A percentile compares a stretch with the other conserved stretches of the same genome.
phyloP scores from a whole-genome alignment of 2,329 filamentous ascomycete species.

The Exophiala sp. region DNA sequence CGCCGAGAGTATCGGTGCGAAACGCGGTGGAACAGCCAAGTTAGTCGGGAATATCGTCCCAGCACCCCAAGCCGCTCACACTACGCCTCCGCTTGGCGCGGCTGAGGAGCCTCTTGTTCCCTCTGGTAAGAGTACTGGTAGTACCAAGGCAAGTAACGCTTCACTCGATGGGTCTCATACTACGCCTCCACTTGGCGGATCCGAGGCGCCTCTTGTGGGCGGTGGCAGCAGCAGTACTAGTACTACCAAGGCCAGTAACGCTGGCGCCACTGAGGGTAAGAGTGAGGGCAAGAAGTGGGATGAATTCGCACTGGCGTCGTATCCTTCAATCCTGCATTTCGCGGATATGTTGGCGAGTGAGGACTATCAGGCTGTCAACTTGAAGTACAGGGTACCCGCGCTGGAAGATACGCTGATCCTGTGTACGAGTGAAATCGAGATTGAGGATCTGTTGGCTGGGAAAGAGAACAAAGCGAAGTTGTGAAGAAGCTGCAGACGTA shows the following conservation, averaged over 20 bases:
- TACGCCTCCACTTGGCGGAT: not conserved
- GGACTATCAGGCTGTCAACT: slow-evolving; percentile 59
- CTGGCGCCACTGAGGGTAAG: not conserved
- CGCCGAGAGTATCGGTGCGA: slow-evolving; percentile 43
- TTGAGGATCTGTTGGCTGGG: slow-evolving; percentile 29
- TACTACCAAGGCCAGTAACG: too few relatives aligned
- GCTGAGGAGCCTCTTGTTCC: too few relatives aligned
- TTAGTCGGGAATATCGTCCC: slow-evolving; percentile 57
- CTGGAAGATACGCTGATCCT: slow-evolving; percentile 53
- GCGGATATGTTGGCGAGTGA: slow-evolving; percentile 57
- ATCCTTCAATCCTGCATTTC: slow-evolving; percentile 60
- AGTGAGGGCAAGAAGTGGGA: slow-evolving; percentile 47
- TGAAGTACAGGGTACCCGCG: slow-evolving; percentile 48
- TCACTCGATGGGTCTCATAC: not conserved
- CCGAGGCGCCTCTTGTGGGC: too few relatives aligned
- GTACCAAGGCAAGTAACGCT: too few relatives aligned
- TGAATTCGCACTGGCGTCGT: slow-evolving; percentile 63
- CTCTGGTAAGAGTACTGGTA: too few relatives aligned
- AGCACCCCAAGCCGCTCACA: slow-evolving; percentile 8
- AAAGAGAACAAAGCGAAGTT: slow-evolving; percentile 22
- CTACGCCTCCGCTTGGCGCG: not conserved
- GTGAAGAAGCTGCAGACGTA: not conserved
- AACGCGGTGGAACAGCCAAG: slow-evolving; percentile 58
- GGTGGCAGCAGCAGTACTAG: too few relatives aligned
- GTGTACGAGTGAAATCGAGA: slow-evolving; percentile 51